These are phyloP conservation scores for Akebia trifoliata DNA, from an alignment of 164 flowering plant species.

Conservation along the genomic window DNA sequence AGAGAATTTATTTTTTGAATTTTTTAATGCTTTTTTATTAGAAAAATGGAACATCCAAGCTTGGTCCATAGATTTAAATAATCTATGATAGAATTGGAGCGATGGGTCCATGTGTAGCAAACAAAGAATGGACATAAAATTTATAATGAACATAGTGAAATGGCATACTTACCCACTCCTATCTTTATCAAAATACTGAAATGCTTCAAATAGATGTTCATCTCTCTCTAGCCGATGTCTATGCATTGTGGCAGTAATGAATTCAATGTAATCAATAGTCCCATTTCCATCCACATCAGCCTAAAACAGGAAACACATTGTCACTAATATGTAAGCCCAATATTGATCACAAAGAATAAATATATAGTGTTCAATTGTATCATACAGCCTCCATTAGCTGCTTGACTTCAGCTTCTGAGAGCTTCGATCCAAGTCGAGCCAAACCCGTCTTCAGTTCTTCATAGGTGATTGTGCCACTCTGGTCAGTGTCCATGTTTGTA, in stretches of 20 bases:
- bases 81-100: background rate
- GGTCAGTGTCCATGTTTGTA: conserved; percentile 82
- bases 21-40: too few relatives aligned
- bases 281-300: conserved; percentile 98
- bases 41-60: too few relatives aligned
- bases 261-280: conserved; percentile 83
- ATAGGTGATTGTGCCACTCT: conserved; percentile 85
- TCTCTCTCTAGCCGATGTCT: conserved; percentile 80
- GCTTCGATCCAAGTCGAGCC: conserved; percentile 85
- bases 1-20: too few relatives aligned
- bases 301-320: conserved; percentile 28
- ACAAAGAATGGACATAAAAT: background rate
- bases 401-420: conserved; percentile 74
- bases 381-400: conserved; percentile 97
- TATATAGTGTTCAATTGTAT: conserved; percentile 5
- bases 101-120: background rate
- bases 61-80: background rate
- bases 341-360: background rate
- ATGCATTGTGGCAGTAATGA: conserved; percentile 93
- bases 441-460: conserved; percentile 81
- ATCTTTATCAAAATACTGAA: conserved; percentile 82
- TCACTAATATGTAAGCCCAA: conserved; percentile 4
- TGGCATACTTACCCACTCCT: conserved; percentile 66
- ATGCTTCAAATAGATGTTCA: conserved; percentile 77
- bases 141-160: background rate